Conservation (phyloP, 371 early-diverging fungal species). For the Phascolomyces articulosus region DNA sequence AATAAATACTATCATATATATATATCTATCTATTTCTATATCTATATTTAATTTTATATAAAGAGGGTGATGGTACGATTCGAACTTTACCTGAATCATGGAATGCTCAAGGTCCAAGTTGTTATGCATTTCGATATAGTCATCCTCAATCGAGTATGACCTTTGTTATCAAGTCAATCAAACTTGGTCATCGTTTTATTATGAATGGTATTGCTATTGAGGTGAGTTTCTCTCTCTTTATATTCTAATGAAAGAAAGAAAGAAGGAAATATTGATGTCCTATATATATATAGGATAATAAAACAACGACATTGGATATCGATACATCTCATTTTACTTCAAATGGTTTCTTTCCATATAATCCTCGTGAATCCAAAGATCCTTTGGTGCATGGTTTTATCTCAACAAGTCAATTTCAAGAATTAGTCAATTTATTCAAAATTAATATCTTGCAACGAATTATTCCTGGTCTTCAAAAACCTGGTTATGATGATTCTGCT, state of each 20-base stretch:
- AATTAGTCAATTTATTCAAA: conserved; percentile 62
- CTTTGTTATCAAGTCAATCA: conserved; percentile 72
- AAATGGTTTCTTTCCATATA: conserved; percentile 58
- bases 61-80: conserved; percentile 40
- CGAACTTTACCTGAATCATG: conserved; percentile 54
- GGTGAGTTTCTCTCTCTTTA: too few species aligned
- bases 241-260: too few species aligned
- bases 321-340: conserved; percentile 57
- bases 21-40: not conserved
- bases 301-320: conserved; percentile 64
- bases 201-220: conserved; percentile 71
- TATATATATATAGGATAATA: conserved; percentile 69
- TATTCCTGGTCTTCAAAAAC: conserved; percentile 68
- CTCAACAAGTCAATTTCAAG: conserved; percentile 60
- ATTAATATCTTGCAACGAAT: conserved; percentile 68
- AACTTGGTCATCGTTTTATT: conserved; percentile 63
- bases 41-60: not conserved
- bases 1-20: too few species aligned
- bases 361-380: conserved; percentile 32
- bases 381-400: conserved; percentile 64
- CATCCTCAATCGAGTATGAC: conserved; percentile 74
- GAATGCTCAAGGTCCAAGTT: conserved; percentile 58
- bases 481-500: conserved; percentile 36
- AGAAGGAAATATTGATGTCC: too few species aligned
- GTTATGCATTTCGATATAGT: conserved; percentile 68